A percentile compares a stretch with the other conserved stretches of the same genome.
Conservation (phyloP, 306 rosid species). For the Fragaria nilgerrensis region DNA sequence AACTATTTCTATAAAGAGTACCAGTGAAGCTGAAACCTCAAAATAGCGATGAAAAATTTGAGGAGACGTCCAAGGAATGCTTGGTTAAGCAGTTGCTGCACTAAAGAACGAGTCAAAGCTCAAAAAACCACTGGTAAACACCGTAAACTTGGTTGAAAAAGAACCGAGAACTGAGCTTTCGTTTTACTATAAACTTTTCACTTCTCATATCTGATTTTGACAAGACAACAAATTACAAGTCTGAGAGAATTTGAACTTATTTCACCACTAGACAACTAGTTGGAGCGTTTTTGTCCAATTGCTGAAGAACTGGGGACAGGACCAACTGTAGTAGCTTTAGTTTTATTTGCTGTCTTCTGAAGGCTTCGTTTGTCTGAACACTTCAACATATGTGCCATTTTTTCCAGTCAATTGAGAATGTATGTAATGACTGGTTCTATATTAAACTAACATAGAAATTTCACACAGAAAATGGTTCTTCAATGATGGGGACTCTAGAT, state of each 20-base stretch:
- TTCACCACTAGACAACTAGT: background rate
- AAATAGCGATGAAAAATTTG: background rate
- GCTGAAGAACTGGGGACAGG: background rate
- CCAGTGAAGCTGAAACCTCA: background rate
- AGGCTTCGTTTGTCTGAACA: conserved; percentile 6
- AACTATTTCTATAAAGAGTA: background rate
- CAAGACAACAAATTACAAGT: background rate
- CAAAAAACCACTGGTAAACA: background rate
- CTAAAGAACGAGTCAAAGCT: background rate
- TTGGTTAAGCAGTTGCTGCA: background rate
- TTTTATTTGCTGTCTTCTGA: background rate
- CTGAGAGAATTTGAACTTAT: background rate
- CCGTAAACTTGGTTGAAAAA: background rate
- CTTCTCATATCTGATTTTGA: background rate
- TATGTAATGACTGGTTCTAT: background rate
- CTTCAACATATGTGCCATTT: background rate
- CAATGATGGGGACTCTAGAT: conserved; percentile 10
- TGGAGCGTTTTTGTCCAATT: background rate
- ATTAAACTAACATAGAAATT: background rate
- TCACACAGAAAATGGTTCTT: background rate
- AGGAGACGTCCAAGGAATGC: background rate
- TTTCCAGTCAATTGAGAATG: background rate
- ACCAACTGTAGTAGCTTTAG: background rate
- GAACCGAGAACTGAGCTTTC: background rate
- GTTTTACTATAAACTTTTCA: background rate